Conservation (phyloP, 2,329 filamentous ascomycete genomes). For the Scortechinia acanthostroma region DNA sequence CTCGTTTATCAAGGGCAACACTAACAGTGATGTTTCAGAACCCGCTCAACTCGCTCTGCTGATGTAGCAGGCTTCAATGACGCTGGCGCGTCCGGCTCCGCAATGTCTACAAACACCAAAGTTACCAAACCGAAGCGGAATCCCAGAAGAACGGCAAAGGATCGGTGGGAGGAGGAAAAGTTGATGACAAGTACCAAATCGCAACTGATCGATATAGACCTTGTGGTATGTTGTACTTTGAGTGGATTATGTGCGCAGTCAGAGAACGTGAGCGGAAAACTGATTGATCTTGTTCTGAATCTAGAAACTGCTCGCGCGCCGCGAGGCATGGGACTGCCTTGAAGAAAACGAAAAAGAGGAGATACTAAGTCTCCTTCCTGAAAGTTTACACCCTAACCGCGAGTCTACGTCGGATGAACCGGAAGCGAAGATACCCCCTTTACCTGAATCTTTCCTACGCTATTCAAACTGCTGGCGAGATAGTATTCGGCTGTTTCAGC, state of each 20-base stretch:
- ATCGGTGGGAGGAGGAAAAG: background rate
- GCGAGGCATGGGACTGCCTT: background rate
- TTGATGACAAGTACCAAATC: background rate
- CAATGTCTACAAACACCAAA: background rate
- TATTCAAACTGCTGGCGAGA: conserved; percentile 11
- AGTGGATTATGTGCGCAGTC: too few relatives aligned
- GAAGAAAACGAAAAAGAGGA: background rate
- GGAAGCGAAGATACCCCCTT: background rate
- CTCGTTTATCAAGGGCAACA: too few relatives aligned
- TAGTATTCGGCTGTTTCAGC: conserved; percentile 10
- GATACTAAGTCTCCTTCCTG: background rate
- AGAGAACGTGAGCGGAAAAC: too few relatives aligned
- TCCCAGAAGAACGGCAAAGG: background rate
- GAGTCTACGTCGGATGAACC: background rate
- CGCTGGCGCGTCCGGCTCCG: background rate
- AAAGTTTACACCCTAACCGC: background rate
- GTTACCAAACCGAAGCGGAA: background rate
- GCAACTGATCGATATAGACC: background rate
- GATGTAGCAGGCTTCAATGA: background rate
- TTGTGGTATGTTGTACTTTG: background rate
- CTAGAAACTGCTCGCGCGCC: conserved; percentile 1
- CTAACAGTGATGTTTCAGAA: background rate
- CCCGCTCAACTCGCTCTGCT: background rate
- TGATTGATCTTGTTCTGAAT: too few relatives aligned
- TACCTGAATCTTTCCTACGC: background rate